Evolutionary conservation across 164 flowering plant genomes (phyloP).

Genomic region (Vitis riparia): DNA sequence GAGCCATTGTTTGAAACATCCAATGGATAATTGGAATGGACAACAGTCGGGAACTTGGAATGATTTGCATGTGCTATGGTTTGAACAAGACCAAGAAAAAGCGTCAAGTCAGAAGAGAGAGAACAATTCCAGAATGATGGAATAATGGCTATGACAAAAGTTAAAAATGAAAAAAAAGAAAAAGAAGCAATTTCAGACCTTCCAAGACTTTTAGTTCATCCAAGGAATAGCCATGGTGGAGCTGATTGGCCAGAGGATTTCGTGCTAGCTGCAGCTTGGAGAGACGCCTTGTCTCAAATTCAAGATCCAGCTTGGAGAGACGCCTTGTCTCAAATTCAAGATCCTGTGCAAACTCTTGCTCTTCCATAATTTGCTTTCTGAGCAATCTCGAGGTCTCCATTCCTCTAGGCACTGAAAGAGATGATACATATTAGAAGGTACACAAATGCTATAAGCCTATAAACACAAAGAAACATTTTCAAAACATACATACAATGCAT

Average conservation of each 20-base stretch:
- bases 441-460: not conserved
- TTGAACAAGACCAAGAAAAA: not conserved
- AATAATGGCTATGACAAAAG: not conserved
- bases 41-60: conserved; percentile 31
- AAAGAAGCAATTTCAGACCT: conserved; percentile 16
- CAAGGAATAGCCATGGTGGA: conserved; percentile 14
- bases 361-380: conserved; percentile 29
- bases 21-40: conserved; percentile 29
- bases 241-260: conserved; percentile 13
- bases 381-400: conserved; percentile 22
- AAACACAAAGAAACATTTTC: no score
- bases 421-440: not conserved
- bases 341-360: conserved; percentile 24
- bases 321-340: conserved; percentile 24
- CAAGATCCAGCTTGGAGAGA: conserved; percentile 7
- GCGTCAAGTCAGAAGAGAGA: not conserved
- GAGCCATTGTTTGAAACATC: conserved; percentile 46
- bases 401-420: conserved; percentile 29
- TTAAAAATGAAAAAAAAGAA: not conserved
- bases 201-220: conserved; percentile 24
- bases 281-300: conserved; percentile 24
- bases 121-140: no score
- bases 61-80: conserved; percentile 15
- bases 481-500: no score
- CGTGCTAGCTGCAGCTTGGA: conserved; percentile 17